phyloP scores from a whole-genome alignment of 768 basidiomycete species.

The Tricholoma sp. region DNA sequence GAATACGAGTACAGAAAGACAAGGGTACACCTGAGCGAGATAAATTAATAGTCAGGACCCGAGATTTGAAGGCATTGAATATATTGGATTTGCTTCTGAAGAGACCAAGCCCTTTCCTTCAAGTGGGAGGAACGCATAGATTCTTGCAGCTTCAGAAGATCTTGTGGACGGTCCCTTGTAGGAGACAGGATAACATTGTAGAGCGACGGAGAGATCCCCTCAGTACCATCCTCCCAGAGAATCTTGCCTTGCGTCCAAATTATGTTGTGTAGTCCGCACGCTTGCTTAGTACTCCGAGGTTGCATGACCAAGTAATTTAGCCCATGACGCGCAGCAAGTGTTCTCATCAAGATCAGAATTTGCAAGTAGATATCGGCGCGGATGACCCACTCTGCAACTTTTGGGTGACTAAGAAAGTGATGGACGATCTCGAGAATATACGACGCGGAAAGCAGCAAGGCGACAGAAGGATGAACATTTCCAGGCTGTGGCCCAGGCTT shows the following conservation, averaged over 20 bases:
- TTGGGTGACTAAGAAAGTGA: slow-evolving; percentile 25
- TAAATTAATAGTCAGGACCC: not conserved
- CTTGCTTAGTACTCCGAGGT: slow-evolving; percentile 15
- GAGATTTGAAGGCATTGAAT: not conserved
- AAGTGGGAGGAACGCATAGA: not conserved
- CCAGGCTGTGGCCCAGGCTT: not conserved
- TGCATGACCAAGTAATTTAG: slow-evolving; percentile 14
- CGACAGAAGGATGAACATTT: slow-evolving; percentile 13
- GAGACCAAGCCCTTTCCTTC: not conserved
- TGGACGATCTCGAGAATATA: slow-evolving; percentile 29
- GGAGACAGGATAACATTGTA: not conserved
- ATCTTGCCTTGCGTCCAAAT: not conserved
- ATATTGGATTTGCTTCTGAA: not conserved
- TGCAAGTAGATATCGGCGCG: slow-evolving; percentile 27
- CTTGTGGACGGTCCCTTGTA: not conserved
- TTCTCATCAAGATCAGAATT: slow-evolving; percentile 23
- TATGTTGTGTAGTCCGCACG: slow-evolving; percentile 14
- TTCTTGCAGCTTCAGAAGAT: not conserved
- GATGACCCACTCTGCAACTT: slow-evolving; percentile 30
- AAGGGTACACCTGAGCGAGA: not conserved
- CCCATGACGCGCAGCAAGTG: slow-evolving; percentile 19
- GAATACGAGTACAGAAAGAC: too few species aligned
- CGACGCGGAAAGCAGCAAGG: slow-evolving; percentile 20
- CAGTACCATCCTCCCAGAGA: not conserved
- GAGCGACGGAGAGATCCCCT: not conserved